phyloP scores from a whole-genome alignment of 805 yeast species.

The Hagleromyces aurorensis region DNA sequence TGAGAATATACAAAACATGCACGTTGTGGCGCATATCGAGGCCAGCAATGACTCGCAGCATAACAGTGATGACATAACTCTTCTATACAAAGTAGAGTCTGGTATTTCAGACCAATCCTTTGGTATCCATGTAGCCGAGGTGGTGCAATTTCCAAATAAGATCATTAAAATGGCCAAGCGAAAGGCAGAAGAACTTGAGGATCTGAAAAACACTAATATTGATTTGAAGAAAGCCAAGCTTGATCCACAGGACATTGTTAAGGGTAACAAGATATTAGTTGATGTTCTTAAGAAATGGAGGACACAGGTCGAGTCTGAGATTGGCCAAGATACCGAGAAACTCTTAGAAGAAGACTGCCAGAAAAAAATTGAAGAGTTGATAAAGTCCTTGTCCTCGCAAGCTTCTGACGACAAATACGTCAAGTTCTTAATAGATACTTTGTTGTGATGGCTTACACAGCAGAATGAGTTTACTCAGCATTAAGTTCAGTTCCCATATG shows the following conservation, averaged over 20 bases:
- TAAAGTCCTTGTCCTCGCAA: conserved; percentile 13
- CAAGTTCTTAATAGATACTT: conserved; percentile 14
- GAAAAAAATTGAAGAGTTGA: conserved; percentile 17
- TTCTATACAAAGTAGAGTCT: conserved; percentile 87
- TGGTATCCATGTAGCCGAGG: conserved; percentile 96
- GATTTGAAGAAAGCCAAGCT: conserved; percentile 45
- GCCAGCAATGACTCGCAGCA: conserved; percentile 29
- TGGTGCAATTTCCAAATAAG: conserved; percentile 85
- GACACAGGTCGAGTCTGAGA: conserved; percentile 31
- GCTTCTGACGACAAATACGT: conserved; percentile 13
- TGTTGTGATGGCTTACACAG: conserved; percentile 8
- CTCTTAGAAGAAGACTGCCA: conserved; percentile 32
- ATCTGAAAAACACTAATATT: conserved; percentile 36
- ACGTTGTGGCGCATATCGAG: conserved; percentile 88
- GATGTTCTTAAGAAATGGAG: conserved; percentile 49
- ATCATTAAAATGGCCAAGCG: conserved; percentile 93
- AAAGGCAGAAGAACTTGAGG: conserved; percentile 82
- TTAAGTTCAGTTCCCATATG: no score
- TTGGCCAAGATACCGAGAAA: conserved; percentile 16
- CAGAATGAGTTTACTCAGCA: not conserved
- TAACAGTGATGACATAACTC: conserved; percentile 61
- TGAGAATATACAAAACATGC: conserved; percentile 66
- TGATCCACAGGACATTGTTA: conserved; percentile 39
- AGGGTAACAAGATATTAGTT: conserved; percentile 44
- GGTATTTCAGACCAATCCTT: conserved; percentile 95